Conservation (phyloP, 2,329 filamentous ascomycete species). For the Aureobasidium sp. region DNA sequence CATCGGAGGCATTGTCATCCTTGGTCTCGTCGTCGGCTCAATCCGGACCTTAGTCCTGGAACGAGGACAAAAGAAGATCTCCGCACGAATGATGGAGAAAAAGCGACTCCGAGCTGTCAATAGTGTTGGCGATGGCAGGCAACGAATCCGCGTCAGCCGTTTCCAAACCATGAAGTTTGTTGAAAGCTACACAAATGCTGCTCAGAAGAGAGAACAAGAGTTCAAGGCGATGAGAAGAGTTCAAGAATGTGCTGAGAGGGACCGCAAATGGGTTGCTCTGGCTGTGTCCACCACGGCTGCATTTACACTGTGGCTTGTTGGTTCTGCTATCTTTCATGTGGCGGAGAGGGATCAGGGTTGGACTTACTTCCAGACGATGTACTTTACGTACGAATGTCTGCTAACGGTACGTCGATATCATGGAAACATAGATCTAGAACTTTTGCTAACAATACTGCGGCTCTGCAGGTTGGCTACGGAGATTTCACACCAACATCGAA, state of each 20-base stretch:
- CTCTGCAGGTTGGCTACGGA: conserved; percentile 45
- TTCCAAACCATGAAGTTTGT: conserved; percentile 37
- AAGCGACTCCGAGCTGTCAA: conserved; percentile 38
- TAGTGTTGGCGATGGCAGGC: conserved; percentile 32
- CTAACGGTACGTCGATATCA: conserved; percentile 31
- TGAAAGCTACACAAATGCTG: conserved; percentile 33
- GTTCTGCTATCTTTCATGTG: conserved; percentile 44
- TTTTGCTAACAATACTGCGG: neutral
- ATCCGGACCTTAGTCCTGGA: conserved; percentile 46
- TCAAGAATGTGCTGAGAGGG: conserved; percentile 34
- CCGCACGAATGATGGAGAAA: conserved; percentile 44
- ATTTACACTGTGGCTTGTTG: conserved; percentile 41
- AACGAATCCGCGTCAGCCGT: conserved; percentile 37
- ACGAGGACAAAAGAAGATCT: conserved; percentile 45
- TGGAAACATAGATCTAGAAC: too few species aligned
- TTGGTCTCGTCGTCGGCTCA: conserved; percentile 50
- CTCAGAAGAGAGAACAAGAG: conserved; percentile 41
- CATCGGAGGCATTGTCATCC: conserved; percentile 47
- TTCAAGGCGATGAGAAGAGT: conserved; percentile 44
- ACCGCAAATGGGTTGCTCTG: conserved; percentile 38
- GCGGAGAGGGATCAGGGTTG: conserved; percentile 42
- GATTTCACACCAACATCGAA: conserved; percentile 43
- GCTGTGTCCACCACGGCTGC: conserved; percentile 33
- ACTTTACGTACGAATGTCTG: conserved; percentile 48
- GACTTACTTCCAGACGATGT: conserved; percentile 47